Conservation (phyloP, 495 filamentous ascomycete genomes). For the Hyaloscypha finlandica region DNA sequence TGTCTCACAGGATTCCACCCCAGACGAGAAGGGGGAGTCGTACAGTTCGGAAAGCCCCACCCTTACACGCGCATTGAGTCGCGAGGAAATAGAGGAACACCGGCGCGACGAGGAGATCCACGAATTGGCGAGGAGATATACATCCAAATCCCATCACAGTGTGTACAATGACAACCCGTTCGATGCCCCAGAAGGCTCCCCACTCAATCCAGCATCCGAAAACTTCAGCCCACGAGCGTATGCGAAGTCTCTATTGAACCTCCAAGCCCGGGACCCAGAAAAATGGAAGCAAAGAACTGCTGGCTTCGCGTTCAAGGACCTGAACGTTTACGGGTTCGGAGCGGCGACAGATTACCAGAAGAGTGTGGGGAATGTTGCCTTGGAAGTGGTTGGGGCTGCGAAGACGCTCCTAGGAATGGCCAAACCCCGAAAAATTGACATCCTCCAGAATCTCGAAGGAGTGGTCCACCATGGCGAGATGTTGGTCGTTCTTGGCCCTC, state of each 20-base stretch:
- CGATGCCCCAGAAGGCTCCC: conserved; percentile 1
- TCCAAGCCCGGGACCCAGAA: conserved; percentile 39
- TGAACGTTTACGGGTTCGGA: conserved; percentile 76
- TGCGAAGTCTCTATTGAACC: conserved; percentile 54
- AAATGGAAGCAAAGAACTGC: conserved; percentile 46
- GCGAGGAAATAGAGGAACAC: conserved; percentile 15
- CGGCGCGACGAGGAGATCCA: conserved; percentile 16
- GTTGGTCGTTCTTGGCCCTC: conserved; percentile 74
- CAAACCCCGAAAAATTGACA: conserved; percentile 64
- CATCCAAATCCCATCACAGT: conserved; percentile 19
- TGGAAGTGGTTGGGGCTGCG: conserved; percentile 12
- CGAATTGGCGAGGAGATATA: conserved; percentile 17
- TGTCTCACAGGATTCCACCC: not conserved
- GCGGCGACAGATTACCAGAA: conserved; percentile 79
- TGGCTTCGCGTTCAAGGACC: conserved; percentile 55
- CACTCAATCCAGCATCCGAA: conserved; percentile 15
- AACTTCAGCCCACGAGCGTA: conserved; percentile 56
- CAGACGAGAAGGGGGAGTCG: not conserved
- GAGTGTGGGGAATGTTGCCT: conserved; percentile 45
- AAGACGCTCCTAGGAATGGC: conserved; percentile 18
- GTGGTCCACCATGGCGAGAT: conserved; percentile 74
- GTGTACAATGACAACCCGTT: conserved; percentile 19
- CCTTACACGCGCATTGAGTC: conserved; percentile 3
- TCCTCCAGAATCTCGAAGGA: conserved; percentile 72
- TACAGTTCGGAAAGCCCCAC: not conserved